Conservation (phyloP, 83 land plant species). For the Diphasiastrum complanatum region DNA sequence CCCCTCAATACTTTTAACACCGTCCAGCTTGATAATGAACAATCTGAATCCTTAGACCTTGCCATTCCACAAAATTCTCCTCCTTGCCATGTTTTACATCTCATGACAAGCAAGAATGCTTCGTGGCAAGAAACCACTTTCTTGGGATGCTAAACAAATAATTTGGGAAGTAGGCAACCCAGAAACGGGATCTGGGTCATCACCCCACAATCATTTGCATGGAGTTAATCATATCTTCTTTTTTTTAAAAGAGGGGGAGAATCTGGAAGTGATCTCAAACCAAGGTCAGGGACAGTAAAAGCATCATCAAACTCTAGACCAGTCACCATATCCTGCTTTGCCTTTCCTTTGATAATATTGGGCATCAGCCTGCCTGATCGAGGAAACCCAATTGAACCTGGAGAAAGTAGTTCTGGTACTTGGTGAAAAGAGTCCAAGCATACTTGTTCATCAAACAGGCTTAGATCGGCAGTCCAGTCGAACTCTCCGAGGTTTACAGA, state of each 20-base stretch:
- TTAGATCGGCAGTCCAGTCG: conserved; percentile 28
- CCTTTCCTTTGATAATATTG: conserved; percentile 14
- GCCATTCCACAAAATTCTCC: too few relatives aligned
- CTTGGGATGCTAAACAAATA: too few relatives aligned
- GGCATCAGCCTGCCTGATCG: conserved; percentile 2
- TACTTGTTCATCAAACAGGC: conserved; percentile 26
- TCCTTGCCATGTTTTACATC: too few relatives aligned
- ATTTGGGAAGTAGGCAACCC: too few relatives aligned
- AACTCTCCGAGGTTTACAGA: conserved; percentile 14
- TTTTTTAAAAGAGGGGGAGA: conserved; percentile 10
- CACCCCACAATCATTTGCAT: too few relatives aligned
- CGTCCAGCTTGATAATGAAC: too few relatives aligned
- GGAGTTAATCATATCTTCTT: too few relatives aligned
- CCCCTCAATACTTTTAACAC: too few relatives aligned
- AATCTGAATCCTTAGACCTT: too few relatives aligned
- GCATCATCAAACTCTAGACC: conserved; percentile 23
- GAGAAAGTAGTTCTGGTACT: conserved; percentile 15
- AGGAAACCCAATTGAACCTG: neutral
- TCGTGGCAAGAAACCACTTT: too few relatives aligned
- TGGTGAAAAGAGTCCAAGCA: conserved; percentile 23
- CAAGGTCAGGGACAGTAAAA: conserved; percentile 28
- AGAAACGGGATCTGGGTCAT: too few relatives aligned
- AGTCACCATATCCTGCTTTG: conserved; percentile 22
- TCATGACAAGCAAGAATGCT: too few relatives aligned
- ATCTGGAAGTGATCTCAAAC: conserved; percentile 4